These are phyloP conservation scores for Crithidia bombi DNA, from an alignment of 208 protist species.

Conservation along the genomic window DNA sequence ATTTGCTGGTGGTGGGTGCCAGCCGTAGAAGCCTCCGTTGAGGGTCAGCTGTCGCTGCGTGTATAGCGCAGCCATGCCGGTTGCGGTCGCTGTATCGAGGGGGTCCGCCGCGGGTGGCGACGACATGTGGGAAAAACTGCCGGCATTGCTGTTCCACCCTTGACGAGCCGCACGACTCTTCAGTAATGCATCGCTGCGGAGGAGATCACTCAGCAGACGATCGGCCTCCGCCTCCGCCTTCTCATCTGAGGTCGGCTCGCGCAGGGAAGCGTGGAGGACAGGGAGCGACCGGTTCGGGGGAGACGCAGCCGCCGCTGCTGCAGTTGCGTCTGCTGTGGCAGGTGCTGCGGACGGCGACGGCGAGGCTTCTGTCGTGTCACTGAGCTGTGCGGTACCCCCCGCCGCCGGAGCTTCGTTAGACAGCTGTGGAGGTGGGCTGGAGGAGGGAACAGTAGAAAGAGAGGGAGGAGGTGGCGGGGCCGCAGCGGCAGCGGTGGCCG, in stretches of 20 bases:
- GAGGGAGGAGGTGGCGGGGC: background rate
- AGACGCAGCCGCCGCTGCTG: background rate
- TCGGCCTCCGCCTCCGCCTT: constrained; percentile 2
- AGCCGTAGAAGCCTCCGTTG: constrained; percentile 20
- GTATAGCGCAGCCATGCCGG: constrained; percentile 12
- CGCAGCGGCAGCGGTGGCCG: background rate
- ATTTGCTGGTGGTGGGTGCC: constrained; percentile 35
- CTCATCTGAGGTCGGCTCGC: constrained; percentile 15
- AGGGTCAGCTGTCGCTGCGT: constrained; percentile 1
- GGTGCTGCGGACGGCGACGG: background rate
- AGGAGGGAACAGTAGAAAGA: background rate
- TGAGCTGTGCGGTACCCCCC: background rate
- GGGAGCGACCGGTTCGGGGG: background rate
- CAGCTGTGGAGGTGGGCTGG: background rate
- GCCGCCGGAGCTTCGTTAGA: background rate
- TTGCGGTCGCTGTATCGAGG: background rate
- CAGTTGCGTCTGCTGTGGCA: background rate
- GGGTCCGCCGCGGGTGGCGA: background rate
- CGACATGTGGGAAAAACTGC: background rate
- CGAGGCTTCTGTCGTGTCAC: background rate
- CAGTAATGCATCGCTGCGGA: background rate
- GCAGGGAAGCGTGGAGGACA: constrained; percentile 6
- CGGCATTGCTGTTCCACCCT: background rate
- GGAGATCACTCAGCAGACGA: constrained; percentile 21
- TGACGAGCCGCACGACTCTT: background rate